Percentiles rank a stretch among this genome's conserved stretches.
phyloP scores from a whole-genome alignment of 768 basidiomycete genomes.

The Tricholoma sp. region DNA sequence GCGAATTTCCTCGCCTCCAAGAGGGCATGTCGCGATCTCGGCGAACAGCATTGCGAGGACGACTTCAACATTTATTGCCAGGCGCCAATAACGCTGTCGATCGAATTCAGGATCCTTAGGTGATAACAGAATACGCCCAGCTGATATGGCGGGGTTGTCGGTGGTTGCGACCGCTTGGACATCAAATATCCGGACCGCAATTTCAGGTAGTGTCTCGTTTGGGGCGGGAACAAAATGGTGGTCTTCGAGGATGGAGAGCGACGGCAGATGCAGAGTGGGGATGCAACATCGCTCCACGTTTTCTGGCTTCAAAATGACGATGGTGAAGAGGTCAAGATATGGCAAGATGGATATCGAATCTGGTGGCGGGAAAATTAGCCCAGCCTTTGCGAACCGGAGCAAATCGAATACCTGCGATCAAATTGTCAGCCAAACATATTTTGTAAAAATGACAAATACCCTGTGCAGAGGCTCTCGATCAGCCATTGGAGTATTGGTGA shows the following conservation, averaged over 20 bases:
- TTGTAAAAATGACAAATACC: slow-evolving; percentile 1
- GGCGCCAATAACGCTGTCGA: slow-evolving; percentile 1
- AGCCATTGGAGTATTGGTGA: not conserved
- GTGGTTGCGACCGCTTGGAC: not conserved
- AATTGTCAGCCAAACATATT: not conserved
- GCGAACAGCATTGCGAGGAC: not conserved
- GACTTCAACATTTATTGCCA: slow-evolving; percentile 1
- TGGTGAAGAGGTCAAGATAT: slow-evolving; percentile 8
- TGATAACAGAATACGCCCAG: slow-evolving; percentile 1
- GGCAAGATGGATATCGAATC: slow-evolving; percentile 7
- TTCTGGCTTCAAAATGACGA: slow-evolving; percentile 9
- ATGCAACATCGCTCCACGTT: not conserved
- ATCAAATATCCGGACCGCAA: slow-evolving; percentile 11
- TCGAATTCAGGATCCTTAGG: not conserved
- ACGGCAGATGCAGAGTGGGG: slow-evolving; percentile 5
- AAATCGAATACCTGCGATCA: slow-evolving; percentile 7
- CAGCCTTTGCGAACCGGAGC: not conserved
- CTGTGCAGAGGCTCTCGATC: slow-evolving; percentile 7
- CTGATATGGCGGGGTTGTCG: not conserved
- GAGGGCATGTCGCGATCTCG: not conserved
- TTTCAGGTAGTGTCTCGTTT: slow-evolving; percentile 3
- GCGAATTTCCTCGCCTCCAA: too few relatives aligned
- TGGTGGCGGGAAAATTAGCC: not conserved
- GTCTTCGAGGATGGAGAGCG: slow-evolving; percentile 8
- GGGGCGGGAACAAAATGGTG: slow-evolving; percentile 5